phyloP scores from a whole-genome alignment of 768 basidiomycete genomes.

The Termitomyces bulborhizus region DNA sequence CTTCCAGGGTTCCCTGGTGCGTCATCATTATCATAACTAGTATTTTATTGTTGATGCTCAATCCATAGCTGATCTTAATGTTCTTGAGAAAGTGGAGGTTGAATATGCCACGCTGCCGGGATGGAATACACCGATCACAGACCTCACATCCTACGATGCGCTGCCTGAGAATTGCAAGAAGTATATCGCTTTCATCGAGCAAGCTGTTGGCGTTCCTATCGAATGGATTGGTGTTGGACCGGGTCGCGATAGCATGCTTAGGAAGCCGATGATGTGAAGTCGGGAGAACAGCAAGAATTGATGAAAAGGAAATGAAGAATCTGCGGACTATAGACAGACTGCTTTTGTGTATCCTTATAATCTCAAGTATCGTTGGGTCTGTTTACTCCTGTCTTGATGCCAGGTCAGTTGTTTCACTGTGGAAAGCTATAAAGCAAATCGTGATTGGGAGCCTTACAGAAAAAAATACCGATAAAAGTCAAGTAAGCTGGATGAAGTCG shows the following conservation, averaged over 20 bases:
- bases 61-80: slow-evolving; percentile 71
- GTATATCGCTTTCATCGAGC: slow-evolving; percentile 86
- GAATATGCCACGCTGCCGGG: slow-evolving; percentile 87
- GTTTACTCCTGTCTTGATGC: neutral
- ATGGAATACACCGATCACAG: slow-evolving; percentile 78
- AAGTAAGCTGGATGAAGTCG: neutral
- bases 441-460: neutral
- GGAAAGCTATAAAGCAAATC: neutral
- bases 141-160: slow-evolving; percentile 55
- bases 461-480: neutral
- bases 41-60: neutral
- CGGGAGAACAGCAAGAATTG: neutral
- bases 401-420: neutral
- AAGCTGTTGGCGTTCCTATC: slow-evolving; percentile 62
- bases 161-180: slow-evolving; percentile 81
- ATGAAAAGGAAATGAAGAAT: neutral
- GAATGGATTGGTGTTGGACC: slow-evolving; percentile 96
- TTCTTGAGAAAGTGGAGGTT: slow-evolving; percentile 75
- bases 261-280: slow-evolving; percentile 11
- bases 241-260: slow-evolving; percentile 70
- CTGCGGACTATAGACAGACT: neutral
- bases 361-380: neutral
- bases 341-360: slow-evolving; percentile 4
- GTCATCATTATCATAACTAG: slow-evolving; percentile 17
- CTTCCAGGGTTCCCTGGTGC: slow-evolving; percentile 83